Percentiles rank a stretch among this genome's conserved stretches.
Evolutionary conservation across 2,329 filamentous ascomycete species (phyloP).

Genomic region (Cladosporium oxysporum): DNA sequence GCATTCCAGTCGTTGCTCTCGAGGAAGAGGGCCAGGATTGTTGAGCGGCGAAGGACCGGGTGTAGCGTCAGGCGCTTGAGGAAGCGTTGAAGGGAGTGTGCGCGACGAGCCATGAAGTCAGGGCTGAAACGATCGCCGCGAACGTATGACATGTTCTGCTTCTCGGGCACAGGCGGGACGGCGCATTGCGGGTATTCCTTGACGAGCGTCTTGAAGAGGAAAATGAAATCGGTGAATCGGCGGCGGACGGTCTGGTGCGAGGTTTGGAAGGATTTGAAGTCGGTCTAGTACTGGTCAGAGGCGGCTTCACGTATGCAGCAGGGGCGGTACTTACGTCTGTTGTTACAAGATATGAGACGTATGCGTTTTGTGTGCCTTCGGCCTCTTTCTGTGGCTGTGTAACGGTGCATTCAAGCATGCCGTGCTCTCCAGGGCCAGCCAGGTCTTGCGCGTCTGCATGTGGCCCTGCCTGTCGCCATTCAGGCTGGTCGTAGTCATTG

Average conservation of each 20-base stretch:
- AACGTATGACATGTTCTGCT: slow-evolving; percentile 99
- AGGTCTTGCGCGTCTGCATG: slow-evolving; percentile 59
- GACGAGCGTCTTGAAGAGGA: slow-evolving; percentile 86
- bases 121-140: slow-evolving; percentile 91
- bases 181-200: slow-evolving; percentile 89
- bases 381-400: slow-evolving; percentile 88
- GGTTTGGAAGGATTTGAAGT: slow-evolving; percentile 90
- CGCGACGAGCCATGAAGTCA: slow-evolving; percentile 87
- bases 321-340: slow-evolving; percentile 64
- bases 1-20: slow-evolving; percentile 96
- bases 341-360: slow-evolving; percentile 92
- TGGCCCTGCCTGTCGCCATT: slow-evolving; percentile 63
- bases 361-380: slow-evolving; percentile 93
- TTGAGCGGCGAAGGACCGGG: slow-evolving; percentile 79
- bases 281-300: slow-evolving; percentile 62
- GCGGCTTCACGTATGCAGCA: not conserved
- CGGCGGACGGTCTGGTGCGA: slow-evolving; percentile 77
- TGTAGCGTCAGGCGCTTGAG: slow-evolving; percentile 83
- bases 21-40: slow-evolving; percentile 83
- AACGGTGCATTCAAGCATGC: slow-evolving; percentile 81
- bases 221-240: slow-evolving; percentile 97
- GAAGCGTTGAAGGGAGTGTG: slow-evolving; percentile 89
- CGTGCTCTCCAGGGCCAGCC: slow-evolving; percentile 65
- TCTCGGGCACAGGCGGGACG: slow-evolving; percentile 92
- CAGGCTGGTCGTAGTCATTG: slow-evolving; percentile 73